phyloP scores from a whole-genome alignment of 2,329 filamentous ascomycete species.

The Fusarium redolens region DNA sequence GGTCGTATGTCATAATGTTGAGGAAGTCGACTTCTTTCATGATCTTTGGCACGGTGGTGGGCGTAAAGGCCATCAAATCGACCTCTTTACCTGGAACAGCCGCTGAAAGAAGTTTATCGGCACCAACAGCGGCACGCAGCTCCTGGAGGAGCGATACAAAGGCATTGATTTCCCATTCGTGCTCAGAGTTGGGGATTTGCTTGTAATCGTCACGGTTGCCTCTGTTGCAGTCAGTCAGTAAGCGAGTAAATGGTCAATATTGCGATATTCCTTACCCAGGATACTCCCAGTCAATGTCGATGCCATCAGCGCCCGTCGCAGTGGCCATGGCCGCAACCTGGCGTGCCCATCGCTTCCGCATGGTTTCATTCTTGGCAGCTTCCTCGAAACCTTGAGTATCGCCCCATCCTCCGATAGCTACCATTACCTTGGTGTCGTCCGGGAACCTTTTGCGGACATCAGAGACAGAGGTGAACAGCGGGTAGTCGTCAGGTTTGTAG shows the following conservation, averaged over 20 bases:
- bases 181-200: slow-evolving; percentile 67
- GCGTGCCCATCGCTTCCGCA: slow-evolving; percentile 68
- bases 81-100: slow-evolving; percentile 73
- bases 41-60: slow-evolving; percentile 68
- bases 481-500: slow-evolving; percentile 53
- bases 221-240: slow-evolving; percentile 44
- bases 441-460: slow-evolving; percentile 61
- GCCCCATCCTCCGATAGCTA: slow-evolving; percentile 82
- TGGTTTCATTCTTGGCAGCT: slow-evolving; percentile 63
- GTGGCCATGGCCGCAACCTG: slow-evolving; percentile 74
- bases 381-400: slow-evolving; percentile 72
- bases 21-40: slow-evolving; percentile 71
- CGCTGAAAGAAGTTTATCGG: slow-evolving; percentile 70
- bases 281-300: slow-evolving; percentile 75
- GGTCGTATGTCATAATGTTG: slow-evolving; percentile 77
- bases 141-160: slow-evolving; percentile 71
- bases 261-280: slow-evolving; percentile 54
- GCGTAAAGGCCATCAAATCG: slow-evolving; percentile 76
- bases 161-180: slow-evolving; percentile 70
- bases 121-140: slow-evolving; percentile 67
- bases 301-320: slow-evolving; percentile 72
- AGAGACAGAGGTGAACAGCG: slow-evolving; percentile 64
- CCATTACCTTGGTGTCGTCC: slow-evolving; percentile 69
- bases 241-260: background rate
- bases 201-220: slow-evolving; percentile 80